Conservation (phyloP, 176 grass and related monocot genomes). For the Oryza meridionalis region DNA sequence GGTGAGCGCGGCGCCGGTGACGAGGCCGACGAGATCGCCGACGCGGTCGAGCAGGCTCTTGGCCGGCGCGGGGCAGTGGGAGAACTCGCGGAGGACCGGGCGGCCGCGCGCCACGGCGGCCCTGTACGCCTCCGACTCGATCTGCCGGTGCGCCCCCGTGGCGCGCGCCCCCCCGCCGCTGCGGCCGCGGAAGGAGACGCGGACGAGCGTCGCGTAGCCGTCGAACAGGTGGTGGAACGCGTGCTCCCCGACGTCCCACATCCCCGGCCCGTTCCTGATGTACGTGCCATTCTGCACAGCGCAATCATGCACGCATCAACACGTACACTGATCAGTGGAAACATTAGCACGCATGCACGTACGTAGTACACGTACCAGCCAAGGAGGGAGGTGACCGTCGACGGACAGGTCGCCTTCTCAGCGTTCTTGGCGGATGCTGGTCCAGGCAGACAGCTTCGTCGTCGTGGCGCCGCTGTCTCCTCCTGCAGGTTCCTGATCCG, state of each 20-base stretch:
- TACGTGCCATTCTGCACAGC: constrained; percentile 63
- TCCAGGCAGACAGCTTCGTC: constrained; percentile 40
- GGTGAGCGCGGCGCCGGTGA: constrained; percentile 29
- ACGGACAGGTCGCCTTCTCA: constrained; percentile 44
- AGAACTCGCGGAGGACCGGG: constrained; percentile 59
- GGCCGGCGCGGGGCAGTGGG: constrained; percentile 40
- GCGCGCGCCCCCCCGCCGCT: constrained; percentile 36
- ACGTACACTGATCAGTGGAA: background rate
- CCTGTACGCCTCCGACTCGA: constrained; percentile 93
- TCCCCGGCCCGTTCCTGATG: constrained; percentile 62
- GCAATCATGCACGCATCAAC: background rate
- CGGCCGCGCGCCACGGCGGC: constrained; percentile 37
- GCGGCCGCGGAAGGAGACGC: constrained; percentile 48
- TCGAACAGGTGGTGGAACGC: constrained; percentile 70
- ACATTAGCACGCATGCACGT: background rate
- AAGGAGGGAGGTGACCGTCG: constrained; percentile 35
- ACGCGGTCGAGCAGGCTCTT: constrained; percentile 25
- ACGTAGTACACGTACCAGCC: constrained; percentile 32
- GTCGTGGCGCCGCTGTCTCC: background rate
- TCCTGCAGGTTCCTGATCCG: background rate
- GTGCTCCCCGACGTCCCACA: constrained; percentile 63
- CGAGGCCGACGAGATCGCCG: constrained; percentile 2
- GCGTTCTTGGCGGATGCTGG: constrained; percentile 45
- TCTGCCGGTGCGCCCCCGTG: constrained; percentile 70
- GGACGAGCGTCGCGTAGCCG: constrained; percentile 72